Evolutionary conservation across 139 green algal species (phyloP).

Genomic region (Micromonas commoda): DNA sequence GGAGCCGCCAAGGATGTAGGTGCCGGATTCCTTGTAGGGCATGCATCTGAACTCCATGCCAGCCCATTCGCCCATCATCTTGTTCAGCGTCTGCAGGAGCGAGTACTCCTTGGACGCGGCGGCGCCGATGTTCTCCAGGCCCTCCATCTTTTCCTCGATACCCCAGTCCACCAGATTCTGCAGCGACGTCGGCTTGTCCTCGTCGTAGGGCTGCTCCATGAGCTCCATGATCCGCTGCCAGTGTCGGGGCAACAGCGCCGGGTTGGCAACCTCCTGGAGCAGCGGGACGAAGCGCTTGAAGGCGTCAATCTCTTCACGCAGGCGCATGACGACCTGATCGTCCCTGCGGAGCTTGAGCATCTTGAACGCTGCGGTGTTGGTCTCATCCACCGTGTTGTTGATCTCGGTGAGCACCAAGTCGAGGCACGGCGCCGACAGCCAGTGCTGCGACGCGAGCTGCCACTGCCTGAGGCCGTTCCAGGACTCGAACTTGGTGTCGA

Average conservation of each 20-base stretch:
- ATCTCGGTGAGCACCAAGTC: constrained; percentile 25
- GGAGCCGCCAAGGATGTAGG: constrained; percentile 67
- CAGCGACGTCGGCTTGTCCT: constrained; percentile 36
- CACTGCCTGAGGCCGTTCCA: constrained; percentile 37
- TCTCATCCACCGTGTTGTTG: constrained; percentile 34
- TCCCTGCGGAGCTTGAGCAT: constrained; percentile 50
- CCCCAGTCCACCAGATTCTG: constrained; percentile 53
- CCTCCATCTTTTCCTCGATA: constrained; percentile 53
- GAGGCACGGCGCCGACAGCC: constrained; percentile 25
- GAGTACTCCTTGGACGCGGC: constrained; percentile 58
- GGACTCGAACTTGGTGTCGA: constrained; percentile 12
- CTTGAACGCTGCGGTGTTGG: constrained; percentile 40
- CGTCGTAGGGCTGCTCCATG: constrained; percentile 29
- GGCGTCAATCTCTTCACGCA: constrained; percentile 42
- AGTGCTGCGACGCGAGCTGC: constrained; percentile 21
- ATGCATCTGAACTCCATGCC: constrained; percentile 56
- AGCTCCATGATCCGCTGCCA: constrained; percentile 40
- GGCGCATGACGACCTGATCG: constrained; percentile 48
- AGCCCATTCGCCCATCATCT: constrained; percentile 70
- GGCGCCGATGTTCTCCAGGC: constrained; percentile 41
- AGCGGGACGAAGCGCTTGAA: constrained; percentile 42
- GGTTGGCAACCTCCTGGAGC: constrained; percentile 39
- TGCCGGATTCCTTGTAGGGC: constrained; percentile 62
- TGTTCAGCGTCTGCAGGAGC: constrained; percentile 67
- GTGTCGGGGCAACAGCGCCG: constrained; percentile 36